These are phyloP conservation scores for Trypanosoma rangeli DNA, from an alignment of 208 protist species.

Conservation along the genomic window DNA sequence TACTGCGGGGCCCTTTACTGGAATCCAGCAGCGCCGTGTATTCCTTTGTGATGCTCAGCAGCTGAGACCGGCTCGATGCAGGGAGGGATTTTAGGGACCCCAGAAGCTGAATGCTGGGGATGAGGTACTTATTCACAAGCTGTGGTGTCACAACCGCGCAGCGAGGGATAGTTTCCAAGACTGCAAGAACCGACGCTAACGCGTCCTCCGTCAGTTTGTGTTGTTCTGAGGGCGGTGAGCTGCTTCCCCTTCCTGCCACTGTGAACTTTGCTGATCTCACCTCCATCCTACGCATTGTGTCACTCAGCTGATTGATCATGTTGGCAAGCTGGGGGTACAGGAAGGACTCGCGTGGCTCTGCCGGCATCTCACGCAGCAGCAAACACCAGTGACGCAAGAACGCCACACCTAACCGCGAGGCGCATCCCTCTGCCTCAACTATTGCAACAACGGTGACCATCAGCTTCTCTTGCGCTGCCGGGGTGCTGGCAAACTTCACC, in stretches of 20 bases:
- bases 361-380: slow-evolving; percentile 53
- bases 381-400: slow-evolving; percentile 51
- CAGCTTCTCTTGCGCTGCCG: slow-evolving; percentile 47
- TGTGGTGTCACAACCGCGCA: slow-evolving; percentile 72
- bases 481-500: slow-evolving; percentile 34
- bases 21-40: slow-evolving; percentile 48
- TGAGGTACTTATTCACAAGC: slow-evolving; percentile 46
- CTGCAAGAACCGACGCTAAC: slow-evolving; percentile 40
- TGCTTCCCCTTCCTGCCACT: slow-evolving; percentile 12
- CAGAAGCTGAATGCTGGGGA: slow-evolving; percentile 52
- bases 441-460: slow-evolving; percentile 39
- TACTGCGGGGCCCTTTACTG: slow-evolving; percentile 29
- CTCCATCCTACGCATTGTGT: slow-evolving; percentile 8
- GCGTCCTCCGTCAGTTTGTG: slow-evolving; percentile 39
- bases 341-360: slow-evolving; percentile 62
- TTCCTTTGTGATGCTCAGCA: slow-evolving; percentile 39
- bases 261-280: background rate
- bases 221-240: slow-evolving; percentile 3
- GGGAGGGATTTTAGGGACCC: slow-evolving; percentile 17
- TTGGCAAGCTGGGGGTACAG: slow-evolving; percentile 60
- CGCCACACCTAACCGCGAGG: slow-evolving; percentile 42
- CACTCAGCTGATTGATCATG: slow-evolving; percentile 50
- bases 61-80: slow-evolving; percentile 38
- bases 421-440: slow-evolving; percentile 45
- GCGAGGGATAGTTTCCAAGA: slow-evolving; percentile 46